These are phyloP conservation scores for Xerocomus potaroensis DNA, from an alignment of 768 basidiomycete genomes.

Conservation along the genomic window DNA sequence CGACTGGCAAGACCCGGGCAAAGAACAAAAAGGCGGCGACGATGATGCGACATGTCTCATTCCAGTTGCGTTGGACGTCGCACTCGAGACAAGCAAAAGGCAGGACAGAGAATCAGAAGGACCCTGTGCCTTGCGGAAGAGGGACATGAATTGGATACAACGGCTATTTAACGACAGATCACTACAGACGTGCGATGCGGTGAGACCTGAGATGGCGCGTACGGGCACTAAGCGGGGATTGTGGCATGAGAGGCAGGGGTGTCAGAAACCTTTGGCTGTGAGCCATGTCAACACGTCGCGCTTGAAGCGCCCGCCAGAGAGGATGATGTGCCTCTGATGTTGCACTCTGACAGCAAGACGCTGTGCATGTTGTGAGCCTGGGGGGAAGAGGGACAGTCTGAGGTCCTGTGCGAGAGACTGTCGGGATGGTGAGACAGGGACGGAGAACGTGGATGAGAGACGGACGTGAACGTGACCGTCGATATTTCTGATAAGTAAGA, in stretches of 20 bases:
- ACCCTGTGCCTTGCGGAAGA: neutral
- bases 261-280: conserved; percentile 57
- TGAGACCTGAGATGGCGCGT: conserved; percentile 7
- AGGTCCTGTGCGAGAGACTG: conserved; percentile 63
- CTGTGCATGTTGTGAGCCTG: conserved; percentile 41
- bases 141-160: neutral
- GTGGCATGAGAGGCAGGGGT: neutral
- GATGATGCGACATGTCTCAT: neutral
- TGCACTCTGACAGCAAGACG: conserved; percentile 47
- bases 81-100: too few relatives aligned
- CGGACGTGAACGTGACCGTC: conserved; percentile 39
- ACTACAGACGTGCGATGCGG: conserved; percentile 3
- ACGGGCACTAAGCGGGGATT: conserved; percentile 9
- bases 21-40: too few relatives aligned
- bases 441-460: too few relatives aligned
- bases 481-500: conserved; percentile 62
- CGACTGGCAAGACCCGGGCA: neutral
- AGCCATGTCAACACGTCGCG: conserved; percentile 61
- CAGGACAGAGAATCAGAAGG: too few relatives aligned
- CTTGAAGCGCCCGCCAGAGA: conserved; percentile 64
- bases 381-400: conserved; percentile 44
- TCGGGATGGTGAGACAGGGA: neutral
- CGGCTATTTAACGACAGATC: conserved; percentile 13
- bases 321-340: conserved; percentile 49
- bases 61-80: too few relatives aligned